Evolutionary conservation across 768 basidiomycete genomes (phyloP).

Genomic region (Phlegmacium glaucopus): DNA sequence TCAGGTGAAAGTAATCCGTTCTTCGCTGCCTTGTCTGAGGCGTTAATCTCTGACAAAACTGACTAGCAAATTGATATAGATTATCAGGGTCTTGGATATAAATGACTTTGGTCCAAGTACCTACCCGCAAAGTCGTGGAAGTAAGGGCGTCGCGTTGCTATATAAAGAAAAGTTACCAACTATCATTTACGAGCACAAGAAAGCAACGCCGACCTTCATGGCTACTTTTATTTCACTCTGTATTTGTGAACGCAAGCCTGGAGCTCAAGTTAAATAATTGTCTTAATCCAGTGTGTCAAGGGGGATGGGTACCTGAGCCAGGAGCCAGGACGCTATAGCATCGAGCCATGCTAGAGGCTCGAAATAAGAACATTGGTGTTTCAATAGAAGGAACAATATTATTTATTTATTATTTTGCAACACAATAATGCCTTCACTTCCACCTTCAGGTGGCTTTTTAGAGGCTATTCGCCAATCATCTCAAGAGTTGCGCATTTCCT

Average conservation of each 20-base stretch:
- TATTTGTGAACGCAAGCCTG: conserved; percentile 54
- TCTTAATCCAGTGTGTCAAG: too few species aligned
- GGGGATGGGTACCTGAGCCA: not conserved
- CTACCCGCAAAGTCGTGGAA: conserved; percentile 57
- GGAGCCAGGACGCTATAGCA: not conserved
- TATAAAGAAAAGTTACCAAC: not conserved
- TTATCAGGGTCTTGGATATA: not conserved
- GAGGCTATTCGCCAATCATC: conserved; percentile 53
- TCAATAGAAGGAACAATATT: too few species aligned
- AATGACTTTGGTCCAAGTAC: conserved; percentile 14
- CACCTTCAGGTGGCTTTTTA: conserved; percentile 46
- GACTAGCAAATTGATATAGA: conserved; percentile 36
- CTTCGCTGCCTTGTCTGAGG: conserved; percentile 55
- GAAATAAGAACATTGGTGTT: not conserved
- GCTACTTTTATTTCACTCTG: conserved; percentile 55
- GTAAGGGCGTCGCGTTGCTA: conserved; percentile 55
- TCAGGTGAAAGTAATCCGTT: conserved; percentile 33
- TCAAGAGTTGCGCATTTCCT: conserved; percentile 39
- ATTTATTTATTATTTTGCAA: too few species aligned
- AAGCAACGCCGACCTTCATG: conserved; percentile 55
- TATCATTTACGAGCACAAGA: not conserved
- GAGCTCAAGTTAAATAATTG: too few species aligned
- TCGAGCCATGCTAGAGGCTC: not conserved
- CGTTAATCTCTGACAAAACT: conserved; percentile 65
- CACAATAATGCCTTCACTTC: conserved; percentile 29